phyloP scores from a whole-genome alignment of 2,329 filamentous ascomycete genomes.

The Aspergillus sp. region DNA sequence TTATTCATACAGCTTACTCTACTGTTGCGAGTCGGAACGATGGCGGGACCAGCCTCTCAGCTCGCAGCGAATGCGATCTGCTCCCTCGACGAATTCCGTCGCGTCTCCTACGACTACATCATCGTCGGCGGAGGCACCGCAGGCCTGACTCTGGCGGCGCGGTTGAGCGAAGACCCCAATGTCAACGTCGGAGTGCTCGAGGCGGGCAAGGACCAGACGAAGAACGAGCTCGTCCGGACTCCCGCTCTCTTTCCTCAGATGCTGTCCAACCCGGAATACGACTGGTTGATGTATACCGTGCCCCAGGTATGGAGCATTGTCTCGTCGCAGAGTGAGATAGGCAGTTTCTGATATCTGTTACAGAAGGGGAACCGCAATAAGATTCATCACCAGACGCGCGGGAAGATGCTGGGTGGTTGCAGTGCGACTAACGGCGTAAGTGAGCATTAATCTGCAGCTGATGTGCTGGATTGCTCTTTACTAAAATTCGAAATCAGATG shows the following conservation, averaged over 20 bases:
- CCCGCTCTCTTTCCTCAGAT: conserved; percentile 5
- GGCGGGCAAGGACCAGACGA: conserved; percentile 32
- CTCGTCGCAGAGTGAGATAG: too few species aligned
- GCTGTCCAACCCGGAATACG: conserved; percentile 10
- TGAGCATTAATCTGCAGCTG: conserved; percentile 18
- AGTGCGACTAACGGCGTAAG: conserved; percentile 14
- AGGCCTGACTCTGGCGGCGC: conserved; percentile 44
- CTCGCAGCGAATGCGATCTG: background rate
- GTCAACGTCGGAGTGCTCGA: conserved; percentile 44
- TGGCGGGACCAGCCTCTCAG: background rate
- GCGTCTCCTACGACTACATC: conserved; percentile 26
- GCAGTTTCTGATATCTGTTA: background rate
- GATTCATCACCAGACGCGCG: conserved; percentile 10
- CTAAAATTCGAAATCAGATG: conserved; percentile 20
- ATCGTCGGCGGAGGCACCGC: conserved; percentile 55
- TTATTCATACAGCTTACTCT: background rate
- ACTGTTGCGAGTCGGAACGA: background rate
- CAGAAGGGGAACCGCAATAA: conserved; percentile 8
- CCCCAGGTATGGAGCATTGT: conserved; percentile 6
- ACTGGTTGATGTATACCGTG: conserved; percentile 8
- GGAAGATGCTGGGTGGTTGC: conserved; percentile 17
- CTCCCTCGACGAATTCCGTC: conserved; percentile 4
- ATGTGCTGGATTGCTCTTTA: too few species aligned
- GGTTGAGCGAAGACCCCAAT: conserved; percentile 42
- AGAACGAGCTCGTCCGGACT: conserved; percentile 2